A percentile compares a stretch with the other conserved stretches of the same genome.
phyloP scores from a whole-genome alignment of 305 asterid species.

The Fraxinus sp. region DNA sequence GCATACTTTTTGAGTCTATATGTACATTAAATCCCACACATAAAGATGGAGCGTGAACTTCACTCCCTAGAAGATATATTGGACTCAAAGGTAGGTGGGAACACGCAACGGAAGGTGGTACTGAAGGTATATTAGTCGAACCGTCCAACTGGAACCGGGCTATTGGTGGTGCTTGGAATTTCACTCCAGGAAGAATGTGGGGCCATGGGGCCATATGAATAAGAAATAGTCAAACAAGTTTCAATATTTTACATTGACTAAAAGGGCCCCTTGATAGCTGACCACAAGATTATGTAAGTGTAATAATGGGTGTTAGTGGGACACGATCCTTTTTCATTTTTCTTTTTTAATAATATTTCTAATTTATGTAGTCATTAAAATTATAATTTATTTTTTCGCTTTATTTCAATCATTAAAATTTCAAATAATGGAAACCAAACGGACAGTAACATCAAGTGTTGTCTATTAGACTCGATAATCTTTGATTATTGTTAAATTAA shows the following conservation, averaged over 20 bases:
- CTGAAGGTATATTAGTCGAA: not conserved
- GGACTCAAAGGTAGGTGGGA: not conserved
- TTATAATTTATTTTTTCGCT: too few species aligned
- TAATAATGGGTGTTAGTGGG: not conserved
- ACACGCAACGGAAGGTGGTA: constrained; percentile 5
- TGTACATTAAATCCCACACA: not conserved
- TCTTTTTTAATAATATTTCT: not conserved
- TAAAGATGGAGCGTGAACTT: not conserved
- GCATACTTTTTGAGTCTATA: constrained; percentile 17
- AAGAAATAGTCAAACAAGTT: constrained; percentile 46
- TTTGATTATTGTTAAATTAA: constrained; percentile 6
- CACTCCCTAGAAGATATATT: not conserved
- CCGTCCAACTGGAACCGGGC: constrained; percentile 36
- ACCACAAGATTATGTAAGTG: not conserved
- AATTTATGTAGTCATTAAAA: too few species aligned
- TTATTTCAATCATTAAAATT: too few species aligned
- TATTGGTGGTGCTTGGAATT: constrained; percentile 51
- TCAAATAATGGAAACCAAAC: too few species aligned
- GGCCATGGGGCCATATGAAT: constrained; percentile 18
- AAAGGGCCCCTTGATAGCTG: constrained; percentile 36
- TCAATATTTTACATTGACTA: constrained; percentile 61
- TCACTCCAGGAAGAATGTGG: constrained; percentile 29
- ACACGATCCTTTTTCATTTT: not conserved
- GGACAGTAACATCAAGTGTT: too few species aligned
- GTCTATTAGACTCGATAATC: not conserved